Base-by-base conservation (phyloP, 2,329 filamentous ascomycete genomes). In the Fusarium globosum region DNA sequence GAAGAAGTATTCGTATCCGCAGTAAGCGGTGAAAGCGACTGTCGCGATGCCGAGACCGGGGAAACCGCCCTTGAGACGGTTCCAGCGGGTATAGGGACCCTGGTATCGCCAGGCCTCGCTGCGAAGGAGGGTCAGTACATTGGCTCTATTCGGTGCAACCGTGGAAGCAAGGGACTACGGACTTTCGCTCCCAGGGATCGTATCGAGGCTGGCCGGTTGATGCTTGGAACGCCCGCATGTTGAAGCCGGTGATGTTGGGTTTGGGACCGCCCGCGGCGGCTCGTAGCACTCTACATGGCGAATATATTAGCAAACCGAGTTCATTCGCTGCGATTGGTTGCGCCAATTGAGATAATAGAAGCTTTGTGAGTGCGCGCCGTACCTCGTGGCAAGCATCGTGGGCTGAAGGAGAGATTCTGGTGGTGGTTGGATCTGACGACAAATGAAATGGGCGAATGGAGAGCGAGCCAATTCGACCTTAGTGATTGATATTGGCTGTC, bases 21-120 rank as follows among this genome's bases (percentile, higher is more conserved):
- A 94, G 86, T 99, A 99, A 72, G 87, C 92, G 56, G 92, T 91
- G 83, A 99, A 99, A 51, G 96, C 95, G 68, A 96, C 95, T 10
- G 93, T 93, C 38, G 95, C 96, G 78, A 96, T 97, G 74, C 96
- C 96, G 78, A 99, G 88, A 70, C 96, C 96, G 42, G 96, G 96
- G 82, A 99, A 94, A 73, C 91, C 87, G 79, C 89, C 87, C 86
- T 92, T 95, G 87, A 98, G 96, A 78, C 96, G 93, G 86, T 97
- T 97, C 86, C 88, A 93, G 78, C 96, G 90, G 75, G 92, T 92
- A 87, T 98, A 98, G 61, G 90, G 92, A 73, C 96, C 96, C 41
- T 89, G 91, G 87, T 97, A 98, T 84, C 96, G 90, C 96, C 96
- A 99, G 81, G 93, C 89, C 87, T 99, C 96, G 81, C 96, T 99